Conservation (phyloP, 75 land plant genomes). For the Chamaecyparis obtusa region DNA sequence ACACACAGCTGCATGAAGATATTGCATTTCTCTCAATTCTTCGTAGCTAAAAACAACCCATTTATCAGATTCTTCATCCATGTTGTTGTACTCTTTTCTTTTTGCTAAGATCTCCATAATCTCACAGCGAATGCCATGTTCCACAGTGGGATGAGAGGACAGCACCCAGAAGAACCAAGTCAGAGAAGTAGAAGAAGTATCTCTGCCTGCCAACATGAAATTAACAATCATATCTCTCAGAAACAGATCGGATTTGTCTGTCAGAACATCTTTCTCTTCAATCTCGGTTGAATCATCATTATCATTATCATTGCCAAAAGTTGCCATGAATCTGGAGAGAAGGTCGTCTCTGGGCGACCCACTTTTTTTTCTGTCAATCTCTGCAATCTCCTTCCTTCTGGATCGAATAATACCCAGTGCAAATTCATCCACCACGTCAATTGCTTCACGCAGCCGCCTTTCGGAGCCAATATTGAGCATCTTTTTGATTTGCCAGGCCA, state of each 20-base stretch:
- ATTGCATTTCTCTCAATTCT: conserved; percentile 10
- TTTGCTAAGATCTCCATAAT: conserved; percentile 11
- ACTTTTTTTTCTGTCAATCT: not conserved
- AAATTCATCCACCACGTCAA: conserved; percentile 24
- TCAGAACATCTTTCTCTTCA: not conserved
- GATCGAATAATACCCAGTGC: conserved; percentile 18
- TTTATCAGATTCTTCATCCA: not conserved
- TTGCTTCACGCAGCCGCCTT: not conserved
- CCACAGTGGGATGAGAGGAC: conserved; percentile 21
- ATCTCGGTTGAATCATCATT: not conserved
- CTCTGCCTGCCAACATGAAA: conserved; percentile 41
- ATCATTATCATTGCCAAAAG: not conserved
- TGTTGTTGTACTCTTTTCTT: not conserved
- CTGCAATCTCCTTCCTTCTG: not conserved
- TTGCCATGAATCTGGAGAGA: not conserved
- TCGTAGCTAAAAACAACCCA: conserved; percentile 19
- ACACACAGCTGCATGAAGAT: conserved; percentile 24
- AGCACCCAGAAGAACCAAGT: conserved; percentile 38
- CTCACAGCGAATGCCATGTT: conserved; percentile 18
- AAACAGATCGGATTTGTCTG: not conserved
- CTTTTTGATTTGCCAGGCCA: not conserved
- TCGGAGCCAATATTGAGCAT: not conserved
- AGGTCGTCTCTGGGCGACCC: not conserved
- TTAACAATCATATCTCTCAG: conserved; percentile 36
- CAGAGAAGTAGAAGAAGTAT: conserved; percentile 32